Evolutionary conservation across 345 rosid genomes (phyloP), one percentile per base, ranked within the genome.

Genomic region (Euphorbia peplus): DNA sequence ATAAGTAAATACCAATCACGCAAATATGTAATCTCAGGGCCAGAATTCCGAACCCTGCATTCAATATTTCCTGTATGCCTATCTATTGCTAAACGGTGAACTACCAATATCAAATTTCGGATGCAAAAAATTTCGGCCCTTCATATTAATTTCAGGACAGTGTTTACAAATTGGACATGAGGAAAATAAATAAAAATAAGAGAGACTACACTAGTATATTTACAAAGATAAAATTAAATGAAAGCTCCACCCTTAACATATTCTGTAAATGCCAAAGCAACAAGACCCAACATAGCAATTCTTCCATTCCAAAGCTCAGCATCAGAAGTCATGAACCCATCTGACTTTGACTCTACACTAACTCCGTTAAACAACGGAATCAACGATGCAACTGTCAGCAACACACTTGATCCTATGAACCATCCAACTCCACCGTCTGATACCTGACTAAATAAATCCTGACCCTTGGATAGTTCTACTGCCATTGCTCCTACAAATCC

Each of bases 291-390:
- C 98, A 92, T 87, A 0, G 98, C 98, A 0, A 93, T 66, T 48
- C 96, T 88, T 0, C 97, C 98, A 48, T 90, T 93, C 97, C 89
- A 84, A 7, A 87, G 61, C 83, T 93, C 96, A 2, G 97, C 95
- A 56, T 90, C 82, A 12, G 97, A 89, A 0, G 92, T 93, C 97
- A 87, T 87, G 2, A 90, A 0, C 52, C 87, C 96, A 0, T 78
- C 69, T 2, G 96, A 82, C 51, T 79, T 76, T 0, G 93, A 83
- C 80, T 88, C 96, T 0, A 1, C 93, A 2, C 82, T 75, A 0
- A 90, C 86, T 0, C 98, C 97, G 65, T 68, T 73, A 57, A 81
- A 83, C 25, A 90, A 32, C 0, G 93, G 97, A 4, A 90, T 70
- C 53, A 93, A 65, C 1, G 97, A 88, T 4, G 96, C 97, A 0